A percentile compares a stretch with the other conserved stretches of the same genome.
Evolutionary conservation across 352 stramenopile genomes (phyloP).

Genomic region (Phytopythium montanum): DNA sequence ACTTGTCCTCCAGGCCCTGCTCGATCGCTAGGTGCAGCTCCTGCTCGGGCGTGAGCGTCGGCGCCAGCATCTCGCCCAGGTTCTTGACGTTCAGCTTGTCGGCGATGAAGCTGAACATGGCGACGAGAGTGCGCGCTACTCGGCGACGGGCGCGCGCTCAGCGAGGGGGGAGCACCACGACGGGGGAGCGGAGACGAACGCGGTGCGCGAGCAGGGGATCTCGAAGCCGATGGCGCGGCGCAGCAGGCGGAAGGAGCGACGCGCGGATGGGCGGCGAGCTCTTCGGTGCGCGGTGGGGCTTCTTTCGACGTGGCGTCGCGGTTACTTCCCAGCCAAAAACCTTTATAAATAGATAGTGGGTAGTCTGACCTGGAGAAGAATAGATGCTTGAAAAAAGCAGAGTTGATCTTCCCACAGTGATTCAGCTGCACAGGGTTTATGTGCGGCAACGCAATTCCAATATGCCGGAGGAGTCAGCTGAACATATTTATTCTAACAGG

Average conservation of each 20-base stretch:
- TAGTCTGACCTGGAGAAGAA: no score
- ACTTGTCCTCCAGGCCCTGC: constrained; percentile 67
- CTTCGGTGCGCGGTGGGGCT: neutral
- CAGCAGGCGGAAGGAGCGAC: neutral
- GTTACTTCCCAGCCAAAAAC: no score
- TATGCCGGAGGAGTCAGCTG: no score
- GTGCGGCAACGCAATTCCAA: no score
- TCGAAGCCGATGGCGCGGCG: neutral
- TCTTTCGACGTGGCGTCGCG: neutral
- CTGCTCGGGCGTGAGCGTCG: constrained; percentile 84
- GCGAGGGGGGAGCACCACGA: neutral
- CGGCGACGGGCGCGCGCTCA: neutral
- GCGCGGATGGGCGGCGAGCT: neutral
- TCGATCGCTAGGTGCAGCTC: constrained; percentile 81
- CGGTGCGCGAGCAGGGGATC: neutral
- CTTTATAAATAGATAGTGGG: no score
- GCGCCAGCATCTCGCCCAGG: constrained; percentile 83
- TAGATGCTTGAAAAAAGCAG: no score
- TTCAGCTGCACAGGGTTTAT: no score
- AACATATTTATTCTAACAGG: no score
- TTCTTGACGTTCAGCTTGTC: constrained; percentile 90
- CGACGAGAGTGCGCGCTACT: neutral
- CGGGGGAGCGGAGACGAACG: neutral
- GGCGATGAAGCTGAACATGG: constrained; percentile 87
- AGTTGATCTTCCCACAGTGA: no score